Evolutionary conservation across 2,329 filamentous ascomycete species (phyloP).

Genomic region (Ophiocordyceps sinensis): DNA sequence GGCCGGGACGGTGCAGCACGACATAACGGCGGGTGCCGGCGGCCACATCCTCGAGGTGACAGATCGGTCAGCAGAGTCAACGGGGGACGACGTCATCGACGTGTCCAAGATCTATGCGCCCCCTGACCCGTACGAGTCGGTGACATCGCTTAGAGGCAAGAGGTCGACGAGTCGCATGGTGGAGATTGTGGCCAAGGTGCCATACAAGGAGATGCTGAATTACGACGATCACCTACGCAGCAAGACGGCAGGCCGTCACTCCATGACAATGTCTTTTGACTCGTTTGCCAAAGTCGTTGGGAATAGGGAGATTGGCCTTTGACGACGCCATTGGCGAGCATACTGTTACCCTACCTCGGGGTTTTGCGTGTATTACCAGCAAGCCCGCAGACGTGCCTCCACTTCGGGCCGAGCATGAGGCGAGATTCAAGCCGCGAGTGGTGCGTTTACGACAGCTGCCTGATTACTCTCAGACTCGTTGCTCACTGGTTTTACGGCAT

Average conservation of each 20-base stretch:
- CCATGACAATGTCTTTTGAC: slow-evolving; percentile 43
- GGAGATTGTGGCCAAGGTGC: slow-evolving; percentile 72
- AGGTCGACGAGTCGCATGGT: slow-evolving; percentile 34
- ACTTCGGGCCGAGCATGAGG: no score
- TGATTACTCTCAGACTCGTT: no score
- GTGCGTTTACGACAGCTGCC: no score
- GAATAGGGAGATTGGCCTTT: slow-evolving; percentile 35
- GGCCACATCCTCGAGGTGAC: slow-evolving; percentile 63
- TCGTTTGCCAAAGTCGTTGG: slow-evolving; percentile 42
- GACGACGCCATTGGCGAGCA: slow-evolving; percentile 1
- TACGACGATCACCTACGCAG: slow-evolving; percentile 82
- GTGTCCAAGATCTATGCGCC: slow-evolving; percentile 69
- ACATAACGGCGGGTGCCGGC: slow-evolving; percentile 58
- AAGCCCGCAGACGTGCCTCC: no score
- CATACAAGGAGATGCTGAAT: slow-evolving; percentile 91
- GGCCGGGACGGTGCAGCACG: slow-evolving; percentile 70
- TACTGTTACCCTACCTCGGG: not conserved
- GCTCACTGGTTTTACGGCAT: no score
- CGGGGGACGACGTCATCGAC: slow-evolving; percentile 40
- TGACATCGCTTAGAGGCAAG: slow-evolving; percentile 40
- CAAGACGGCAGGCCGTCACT: slow-evolving; percentile 68
- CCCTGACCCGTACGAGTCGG: slow-evolving; percentile 61
- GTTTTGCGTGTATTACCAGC: not conserved
- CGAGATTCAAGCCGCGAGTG: no score
- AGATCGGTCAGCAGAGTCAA: slow-evolving; percentile 26